These are phyloP conservation scores for Lyophyllum decastes DNA, from an alignment of 768 basidiomycete species.

Conservation along the genomic window DNA sequence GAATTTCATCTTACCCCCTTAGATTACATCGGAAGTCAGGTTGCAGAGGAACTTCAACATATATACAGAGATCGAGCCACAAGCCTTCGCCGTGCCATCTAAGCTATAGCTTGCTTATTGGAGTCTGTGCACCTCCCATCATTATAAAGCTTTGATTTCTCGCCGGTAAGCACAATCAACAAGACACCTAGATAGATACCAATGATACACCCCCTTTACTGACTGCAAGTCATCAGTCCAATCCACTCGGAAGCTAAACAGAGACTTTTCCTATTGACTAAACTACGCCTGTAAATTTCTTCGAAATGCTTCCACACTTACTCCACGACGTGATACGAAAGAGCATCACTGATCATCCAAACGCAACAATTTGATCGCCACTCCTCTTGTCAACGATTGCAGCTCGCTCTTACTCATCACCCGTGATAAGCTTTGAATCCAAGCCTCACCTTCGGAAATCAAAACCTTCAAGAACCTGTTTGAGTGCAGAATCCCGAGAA, in stretches of 20 bases:
- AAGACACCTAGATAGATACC: too few species aligned
- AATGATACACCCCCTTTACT: neutral
- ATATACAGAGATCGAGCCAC: conserved; percentile 51
- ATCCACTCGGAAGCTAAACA: too few species aligned
- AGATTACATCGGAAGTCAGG: conserved; percentile 53
- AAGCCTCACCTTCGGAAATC: conserved; percentile 21
- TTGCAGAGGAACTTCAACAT: conserved; percentile 69
- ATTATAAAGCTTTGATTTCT: too few species aligned
- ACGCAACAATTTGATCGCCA: conserved; percentile 29
- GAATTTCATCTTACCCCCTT: conserved; percentile 6
- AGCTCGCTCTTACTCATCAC: conserved; percentile 23
- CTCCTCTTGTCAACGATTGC: conserved; percentile 24
- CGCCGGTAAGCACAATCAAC: too few species aligned
- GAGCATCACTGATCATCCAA: conserved; percentile 22
- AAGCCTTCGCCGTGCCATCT: conserved; percentile 24
- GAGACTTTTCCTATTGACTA: too few species aligned
- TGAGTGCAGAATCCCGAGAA: neutral
- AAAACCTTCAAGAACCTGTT: conserved; percentile 13
- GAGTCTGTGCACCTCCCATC: too few species aligned
- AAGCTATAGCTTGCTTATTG: conserved; percentile 26
- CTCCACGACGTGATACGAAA: too few species aligned
- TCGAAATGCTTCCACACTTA: too few species aligned
- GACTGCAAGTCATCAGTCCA: neutral
- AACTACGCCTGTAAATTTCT: too few species aligned
- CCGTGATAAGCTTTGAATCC: conserved; percentile 24